Evolutionary conservation across 2,329 filamentous ascomycete species (phyloP).

Genomic region (Neoascochyta sp.): DNA sequence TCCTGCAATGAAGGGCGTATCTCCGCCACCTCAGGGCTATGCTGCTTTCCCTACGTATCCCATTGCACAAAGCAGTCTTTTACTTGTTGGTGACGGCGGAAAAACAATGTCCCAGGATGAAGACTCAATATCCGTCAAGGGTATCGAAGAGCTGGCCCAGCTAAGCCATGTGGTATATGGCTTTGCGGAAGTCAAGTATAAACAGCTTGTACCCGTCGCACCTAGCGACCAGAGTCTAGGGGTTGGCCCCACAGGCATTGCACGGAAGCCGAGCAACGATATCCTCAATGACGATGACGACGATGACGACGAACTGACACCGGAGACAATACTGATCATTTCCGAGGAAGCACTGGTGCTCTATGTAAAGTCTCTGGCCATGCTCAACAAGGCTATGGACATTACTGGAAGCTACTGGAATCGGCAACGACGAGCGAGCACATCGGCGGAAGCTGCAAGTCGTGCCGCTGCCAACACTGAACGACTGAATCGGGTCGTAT

Average conservation of each 20-base stretch:
- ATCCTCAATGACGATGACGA: constrained; percentile 53
- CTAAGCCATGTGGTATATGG: constrained; percentile 95
- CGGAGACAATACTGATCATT: constrained; percentile 78
- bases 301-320: constrained; percentile 66
- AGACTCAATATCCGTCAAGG: constrained; percentile 71
- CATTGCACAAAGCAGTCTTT: constrained; percentile 65
- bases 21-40: constrained; percentile 68
- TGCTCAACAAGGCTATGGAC: constrained; percentile 93
- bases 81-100: constrained; percentile 59
- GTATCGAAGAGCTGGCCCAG: constrained; percentile 87
- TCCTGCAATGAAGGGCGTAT: constrained; percentile 58
- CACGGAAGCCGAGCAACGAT: constrained; percentile 34
- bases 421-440: constrained; percentile 64
- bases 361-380: constrained; percentile 88
- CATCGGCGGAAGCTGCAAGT: constrained; percentile 40
- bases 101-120: constrained; percentile 66
- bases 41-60: constrained; percentile 84
- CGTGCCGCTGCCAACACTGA: constrained; percentile 50
- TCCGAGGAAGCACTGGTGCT: constrained; percentile 93
- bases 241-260: constrained; percentile 50
- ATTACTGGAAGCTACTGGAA: constrained; percentile 91
- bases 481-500: constrained; percentile 87
- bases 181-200: constrained; percentile 97
- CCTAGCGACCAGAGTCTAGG: constrained; percentile 71
- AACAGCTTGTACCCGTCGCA: constrained; percentile 85